phyloP scores from a whole-genome alignment of 2,329 filamentous ascomycete genomes.

The Fusarium avenaceum region DNA sequence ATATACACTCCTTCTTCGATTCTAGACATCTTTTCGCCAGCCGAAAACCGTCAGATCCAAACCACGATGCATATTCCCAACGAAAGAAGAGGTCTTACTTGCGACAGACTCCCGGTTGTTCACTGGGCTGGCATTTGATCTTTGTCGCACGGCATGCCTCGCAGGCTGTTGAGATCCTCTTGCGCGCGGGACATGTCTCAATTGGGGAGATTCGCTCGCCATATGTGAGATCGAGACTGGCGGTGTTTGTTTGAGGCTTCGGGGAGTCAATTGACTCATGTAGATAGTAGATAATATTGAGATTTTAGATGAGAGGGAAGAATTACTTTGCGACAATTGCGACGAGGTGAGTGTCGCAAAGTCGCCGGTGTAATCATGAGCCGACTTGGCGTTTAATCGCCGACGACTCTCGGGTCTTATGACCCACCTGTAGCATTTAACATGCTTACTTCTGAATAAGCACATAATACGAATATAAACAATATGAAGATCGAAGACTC shows the following conservation, averaged over 20 bases:
- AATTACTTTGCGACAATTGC: background rate
- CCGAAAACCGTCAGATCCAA: slow-evolving; percentile 1
- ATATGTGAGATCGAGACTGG: slow-evolving; percentile 7
- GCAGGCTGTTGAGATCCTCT: slow-evolving; percentile 60
- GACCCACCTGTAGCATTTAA: background rate
- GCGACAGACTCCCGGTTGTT: slow-evolving; percentile 63
- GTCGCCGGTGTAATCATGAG: slow-evolving; percentile 33
- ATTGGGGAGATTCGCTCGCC: slow-evolving; percentile 29
- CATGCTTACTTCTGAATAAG: slow-evolving; percentile 7
- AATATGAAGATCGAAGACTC: background rate
- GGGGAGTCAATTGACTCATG: background rate
- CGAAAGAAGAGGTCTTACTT: slow-evolving; percentile 56
- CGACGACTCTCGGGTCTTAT: slow-evolving; percentile 37
- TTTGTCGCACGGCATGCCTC: slow-evolving; percentile 68
- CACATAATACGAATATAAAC: background rate
- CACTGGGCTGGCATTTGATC: slow-evolving; percentile 65
- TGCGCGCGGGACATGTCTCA: slow-evolving; percentile 36
- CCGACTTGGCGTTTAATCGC: slow-evolving; percentile 35
- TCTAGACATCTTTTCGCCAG: slow-evolving; percentile 60
- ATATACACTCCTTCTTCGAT: slow-evolving; percentile 67
- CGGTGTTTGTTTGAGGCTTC: background rate
- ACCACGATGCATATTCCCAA: background rate
- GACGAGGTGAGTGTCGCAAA: background rate
- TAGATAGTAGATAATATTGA: background rate
- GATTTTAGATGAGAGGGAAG: background rate